Conservation (phyloP, 2,329 filamentous ascomycete species). For the Pseudocercospora macadamiae region DNA sequence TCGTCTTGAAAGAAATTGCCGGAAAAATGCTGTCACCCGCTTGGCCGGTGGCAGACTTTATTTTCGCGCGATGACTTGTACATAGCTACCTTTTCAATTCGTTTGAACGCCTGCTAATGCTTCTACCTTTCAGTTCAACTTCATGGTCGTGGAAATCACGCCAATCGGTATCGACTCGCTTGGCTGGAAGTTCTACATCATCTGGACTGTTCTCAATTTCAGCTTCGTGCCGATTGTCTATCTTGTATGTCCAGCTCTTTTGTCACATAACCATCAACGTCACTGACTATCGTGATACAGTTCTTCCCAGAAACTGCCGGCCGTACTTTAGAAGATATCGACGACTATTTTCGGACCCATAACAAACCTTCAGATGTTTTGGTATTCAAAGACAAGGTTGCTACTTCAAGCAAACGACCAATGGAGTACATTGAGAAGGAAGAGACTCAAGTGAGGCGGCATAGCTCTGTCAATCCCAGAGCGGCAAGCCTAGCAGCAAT, state of each 20-base stretch:
- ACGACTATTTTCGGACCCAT: slow-evolving; percentile 33
- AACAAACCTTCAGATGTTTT: slow-evolving; percentile 40
- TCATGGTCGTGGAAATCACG: slow-evolving; percentile 45
- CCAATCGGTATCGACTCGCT: slow-evolving; percentile 36
- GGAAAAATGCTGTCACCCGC: too few species aligned
- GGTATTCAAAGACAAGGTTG: slow-evolving; percentile 53
- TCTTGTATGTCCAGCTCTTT: slow-evolving; percentile 19
- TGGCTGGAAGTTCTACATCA: slow-evolving; percentile 42
- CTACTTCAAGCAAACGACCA: slow-evolving; percentile 50
- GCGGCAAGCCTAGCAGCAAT: slow-evolving; percentile 28
- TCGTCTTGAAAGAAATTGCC: too few species aligned
- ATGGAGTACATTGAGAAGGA: slow-evolving; percentile 54
- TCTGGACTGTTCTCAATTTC: slow-evolving; percentile 56
- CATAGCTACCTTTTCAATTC: too few species aligned
- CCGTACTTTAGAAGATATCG: slow-evolving; percentile 39
- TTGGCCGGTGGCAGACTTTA: too few species aligned
- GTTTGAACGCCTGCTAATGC: too few species aligned
- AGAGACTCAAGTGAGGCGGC: slow-evolving; percentile 40
- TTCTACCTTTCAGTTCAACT: too few species aligned
- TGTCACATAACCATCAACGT: too few species aligned
- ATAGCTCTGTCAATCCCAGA: slow-evolving; percentile 41
- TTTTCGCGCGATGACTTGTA: too few species aligned
- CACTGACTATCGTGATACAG: neutral
- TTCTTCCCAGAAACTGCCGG: slow-evolving; percentile 40
- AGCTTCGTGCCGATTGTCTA: slow-evolving; percentile 54